These are phyloP conservation scores for Mesotaenium endlicherianum DNA, from an alignment of 139 green algal species.

Conservation along the genomic window DNA sequence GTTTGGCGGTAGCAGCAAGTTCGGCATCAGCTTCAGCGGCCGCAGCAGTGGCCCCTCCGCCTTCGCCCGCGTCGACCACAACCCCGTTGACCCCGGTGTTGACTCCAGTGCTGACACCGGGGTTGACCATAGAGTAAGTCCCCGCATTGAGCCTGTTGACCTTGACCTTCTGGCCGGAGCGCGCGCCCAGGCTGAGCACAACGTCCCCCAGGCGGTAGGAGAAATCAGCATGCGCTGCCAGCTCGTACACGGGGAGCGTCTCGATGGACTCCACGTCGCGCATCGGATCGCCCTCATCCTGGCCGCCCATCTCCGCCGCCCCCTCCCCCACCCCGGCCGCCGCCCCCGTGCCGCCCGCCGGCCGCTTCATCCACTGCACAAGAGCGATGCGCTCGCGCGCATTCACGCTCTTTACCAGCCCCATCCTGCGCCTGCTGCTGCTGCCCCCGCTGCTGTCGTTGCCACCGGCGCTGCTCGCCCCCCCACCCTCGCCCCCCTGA, in stretches of 20 bases:
- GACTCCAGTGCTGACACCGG: no score
- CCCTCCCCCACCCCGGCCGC: neutral
- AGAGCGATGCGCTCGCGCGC: slow-evolving; percentile 33
- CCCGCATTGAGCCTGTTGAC: no score
- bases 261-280: slow-evolving; percentile 6
- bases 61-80: no score
- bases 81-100: no score
- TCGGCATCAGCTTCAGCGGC: no score
- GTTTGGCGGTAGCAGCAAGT: no score
- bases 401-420: slow-evolving; percentile 46
- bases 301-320: neutral
- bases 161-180: neutral
- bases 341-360: neutral
- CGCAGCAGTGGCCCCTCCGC: no score
- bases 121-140: no score
- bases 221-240: slow-evolving; percentile 51
- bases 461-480: neutral
- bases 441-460: neutral
- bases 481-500: neutral
- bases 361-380: slow-evolving; percentile 41
- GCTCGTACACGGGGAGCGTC: slow-evolving; percentile 54
- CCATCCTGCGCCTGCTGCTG: neutral
- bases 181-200: slow-evolving; percentile 3
- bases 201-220: slow-evolving; percentile 50
- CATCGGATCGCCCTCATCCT: neutral